Evolutionary conservation across 192 early-diverging fungal genomes (phyloP), one percentile per base, ranked within the genome.

Genomic region (Mortierella claussenii): DNA sequence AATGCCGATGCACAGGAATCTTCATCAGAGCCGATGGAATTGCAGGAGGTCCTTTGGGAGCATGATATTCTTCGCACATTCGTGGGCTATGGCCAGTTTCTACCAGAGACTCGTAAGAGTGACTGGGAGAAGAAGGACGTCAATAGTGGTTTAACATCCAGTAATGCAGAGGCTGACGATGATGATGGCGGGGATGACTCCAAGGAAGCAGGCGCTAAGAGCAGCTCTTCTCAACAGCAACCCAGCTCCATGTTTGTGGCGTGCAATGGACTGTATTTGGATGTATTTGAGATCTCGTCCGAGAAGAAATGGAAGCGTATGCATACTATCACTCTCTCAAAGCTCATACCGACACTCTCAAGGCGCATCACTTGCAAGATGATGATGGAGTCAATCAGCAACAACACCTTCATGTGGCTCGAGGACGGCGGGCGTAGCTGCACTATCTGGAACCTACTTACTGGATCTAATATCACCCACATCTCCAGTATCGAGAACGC

Each of bases 401-500:
- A 65, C 59, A 60, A 62, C 46, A 76, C 51, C 2, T 66, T 76
- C 26, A 76, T 76, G 73, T 76, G 73, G 73, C 65, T 76, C 4
- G 73, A 76, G 53, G 73, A 76, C 31, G 49, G 58, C 5, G 73
- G 73, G 18, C 44, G 65, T 10, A 76, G 73, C 31, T 76, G 73
- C 24, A 76, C 73, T 2, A 66, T 76, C 43, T 76, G 73, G 73
- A 58, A 67, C 15, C 45, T 76, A 17, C 31, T 66, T 20, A 76
- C 58, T 33, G 73, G 73, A 49, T 66, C 73, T 30, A 76, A 76
- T 15, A 67, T 76, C 49, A 26, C 73, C 6, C 73, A 76, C 3
- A 76, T 76, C 47, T 76, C 73, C 20, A 67, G 73, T 62, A 66
- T 76, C 33, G 73, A 76, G 17, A 76, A 76, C 24, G 73, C 73